Evolutionary conservation across 179 eudicot species (phyloP).

Genomic region (Vitellaria paradoxa): DNA sequence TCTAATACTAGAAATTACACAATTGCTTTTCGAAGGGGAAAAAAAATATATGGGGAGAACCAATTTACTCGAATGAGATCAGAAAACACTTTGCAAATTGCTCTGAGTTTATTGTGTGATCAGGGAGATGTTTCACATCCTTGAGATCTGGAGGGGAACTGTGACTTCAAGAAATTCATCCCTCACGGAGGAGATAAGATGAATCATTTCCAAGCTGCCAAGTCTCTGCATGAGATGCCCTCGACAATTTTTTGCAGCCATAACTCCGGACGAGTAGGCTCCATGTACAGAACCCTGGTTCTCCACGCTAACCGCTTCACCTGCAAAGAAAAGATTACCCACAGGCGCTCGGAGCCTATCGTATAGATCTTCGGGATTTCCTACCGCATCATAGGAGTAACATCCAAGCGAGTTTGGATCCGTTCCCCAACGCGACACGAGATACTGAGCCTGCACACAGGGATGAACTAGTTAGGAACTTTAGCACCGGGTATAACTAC

Average conservation of each 20-base stretch:
- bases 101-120: neutral
- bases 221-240: conserved; percentile 49
- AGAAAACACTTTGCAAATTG: neutral
- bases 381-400: conserved; percentile 88
- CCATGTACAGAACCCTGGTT: conserved; percentile 98
- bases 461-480: neutral
- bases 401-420: conserved; percentile 86
- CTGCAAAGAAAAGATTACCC: conserved; percentile 90
- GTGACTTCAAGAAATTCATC: conserved; percentile 50
- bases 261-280: conserved; percentile 82
- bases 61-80: neutral
- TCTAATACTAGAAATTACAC: neutral
- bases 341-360: conserved; percentile 82
- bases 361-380: conserved; percentile 75
- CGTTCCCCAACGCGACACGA: conserved; percentile 91
- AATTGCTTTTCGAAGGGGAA: neutral
- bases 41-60: no score
- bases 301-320: conserved; percentile 90
- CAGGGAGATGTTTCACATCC: conserved; percentile 46
- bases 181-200: conserved; percentile 32
- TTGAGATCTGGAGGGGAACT: conserved; percentile 84
- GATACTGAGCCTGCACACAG: conserved; percentile 64
- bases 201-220: conserved; percentile 51
- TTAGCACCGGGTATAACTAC: neutral
- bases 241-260: conserved; percentile 79